Conservation (phyloP, 129 eudicot species). For the Calendula officinalis region DNA sequence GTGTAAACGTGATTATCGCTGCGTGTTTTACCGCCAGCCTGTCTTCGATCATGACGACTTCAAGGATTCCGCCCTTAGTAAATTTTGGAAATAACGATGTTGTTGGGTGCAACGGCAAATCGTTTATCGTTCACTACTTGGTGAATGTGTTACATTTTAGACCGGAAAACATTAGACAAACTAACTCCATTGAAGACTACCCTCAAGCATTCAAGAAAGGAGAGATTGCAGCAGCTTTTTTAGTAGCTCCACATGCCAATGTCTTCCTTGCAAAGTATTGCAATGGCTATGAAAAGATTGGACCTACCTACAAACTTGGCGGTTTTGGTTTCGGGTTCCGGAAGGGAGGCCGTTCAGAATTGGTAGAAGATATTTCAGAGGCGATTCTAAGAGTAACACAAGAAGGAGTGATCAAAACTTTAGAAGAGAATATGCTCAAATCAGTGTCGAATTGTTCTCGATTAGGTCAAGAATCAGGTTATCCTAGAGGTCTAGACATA, state of each 20-base stretch:
- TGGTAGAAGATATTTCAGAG: constrained; percentile 52
- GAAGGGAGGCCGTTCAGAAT: constrained; percentile 39
- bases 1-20: constrained; percentile 43
- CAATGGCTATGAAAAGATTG: constrained; percentile 38
- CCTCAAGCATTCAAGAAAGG: constrained; percentile 44
- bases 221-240: constrained; percentile 54
- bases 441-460: constrained; percentile 29
- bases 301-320: constrained; percentile 44
- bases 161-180: constrained; percentile 33
- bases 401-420: constrained; percentile 40
- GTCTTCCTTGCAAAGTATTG: constrained; percentile 58
- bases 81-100: constrained; percentile 34
- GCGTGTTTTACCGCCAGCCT: constrained; percentile 58
- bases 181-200: constrained; percentile 41
- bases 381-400: constrained; percentile 50
- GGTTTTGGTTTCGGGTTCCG: constrained; percentile 67
- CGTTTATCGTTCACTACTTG: constrained; percentile 46
- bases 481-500: constrained; percentile 20
- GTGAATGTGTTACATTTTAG: constrained; percentile 40
- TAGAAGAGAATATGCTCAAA: constrained; percentile 36
- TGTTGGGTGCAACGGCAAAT: constrained; percentile 60
- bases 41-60: constrained; percentile 46
- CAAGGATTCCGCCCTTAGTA: constrained; percentile 36
- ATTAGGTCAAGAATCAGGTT: constrained; percentile 16
- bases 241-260: constrained; percentile 58